Base-by-base conservation (phyloP, 192 early-diverging fungal species). In the Backusella macrospora region DNA sequence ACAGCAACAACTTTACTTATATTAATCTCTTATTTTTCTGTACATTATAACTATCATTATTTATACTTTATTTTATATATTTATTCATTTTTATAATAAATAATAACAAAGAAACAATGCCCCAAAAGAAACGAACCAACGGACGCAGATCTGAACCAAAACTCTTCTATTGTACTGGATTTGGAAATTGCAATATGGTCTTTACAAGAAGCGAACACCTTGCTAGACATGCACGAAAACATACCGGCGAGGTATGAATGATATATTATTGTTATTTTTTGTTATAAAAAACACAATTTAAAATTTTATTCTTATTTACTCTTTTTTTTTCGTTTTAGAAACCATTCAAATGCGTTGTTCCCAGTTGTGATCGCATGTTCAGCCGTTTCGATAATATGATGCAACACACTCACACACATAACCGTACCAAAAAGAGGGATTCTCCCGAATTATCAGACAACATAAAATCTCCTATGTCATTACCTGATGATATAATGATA, bases 371-470 rank as follows among this genome's bases (percentile, higher is more conserved):
- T 64, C 84, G 90, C 43, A 84, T 86, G 76, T 92, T 92, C 55
- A 90, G 89, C 75, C 88, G 91, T 10, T 92, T 90, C 66, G 91
- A 92, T 74, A 92, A 92, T 69, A 92, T 92, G 91, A 90, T 90
- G 80, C 91, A 92, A 76, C 91, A 92, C 49, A 89, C 89, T 15
- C 88, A 90, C 38, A 92, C 89, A 65, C 91, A 92, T 14, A 68
- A 7, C 21, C 65, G 65, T 66, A 40, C 38, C 18, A 66, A 66
- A 16, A 59, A 59, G 52, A 66, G 26, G 52, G 52, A 23, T 0
- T 59, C 52, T 26, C 52, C 52, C 26, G 12, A 59, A 13, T 21
- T 59, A 59, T 59, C 21, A 26, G 52, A 59, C 52, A 23, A 10
- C 12, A 59, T 23, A 59, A 59, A 13, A n/a, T 59, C 52, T 9